These are phyloP conservation scores for Cercophora sp. DNA, from an alignment of 495 filamentous ascomycete genomes.

Conservation along the genomic window DNA sequence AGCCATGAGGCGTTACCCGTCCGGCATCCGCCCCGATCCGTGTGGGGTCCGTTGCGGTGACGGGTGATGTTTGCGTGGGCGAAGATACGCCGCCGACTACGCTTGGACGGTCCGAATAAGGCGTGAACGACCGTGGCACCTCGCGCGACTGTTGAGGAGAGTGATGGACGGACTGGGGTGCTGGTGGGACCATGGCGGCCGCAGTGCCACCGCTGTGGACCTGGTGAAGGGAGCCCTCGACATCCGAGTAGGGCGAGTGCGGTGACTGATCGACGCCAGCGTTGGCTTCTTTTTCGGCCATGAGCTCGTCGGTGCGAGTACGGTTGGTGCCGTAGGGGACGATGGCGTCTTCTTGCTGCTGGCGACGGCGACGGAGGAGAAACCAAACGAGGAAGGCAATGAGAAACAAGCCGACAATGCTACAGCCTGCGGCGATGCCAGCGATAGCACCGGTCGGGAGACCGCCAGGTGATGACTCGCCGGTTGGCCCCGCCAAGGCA, in stretches of 20 bases:
- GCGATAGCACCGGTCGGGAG: slow-evolving; percentile 34
- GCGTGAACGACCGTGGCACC: slow-evolving; percentile 26
- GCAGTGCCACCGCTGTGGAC: neutral
- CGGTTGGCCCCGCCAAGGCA: neutral
- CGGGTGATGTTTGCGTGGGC: slow-evolving; percentile 10
- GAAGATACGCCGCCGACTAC: slow-evolving; percentile 15
- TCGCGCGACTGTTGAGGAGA: no score
- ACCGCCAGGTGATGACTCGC: slow-evolving; percentile 9
- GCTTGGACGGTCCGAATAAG: slow-evolving; percentile 33
- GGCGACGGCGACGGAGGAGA: slow-evolving; percentile 30
- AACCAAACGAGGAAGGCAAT: slow-evolving; percentile 32
- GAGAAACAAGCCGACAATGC: slow-evolving; percentile 30
- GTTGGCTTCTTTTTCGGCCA: slow-evolving; percentile 39
- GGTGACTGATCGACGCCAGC: slow-evolving; percentile 30
- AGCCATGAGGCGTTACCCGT: slow-evolving; percentile 20
- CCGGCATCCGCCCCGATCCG: slow-evolving; percentile 20
- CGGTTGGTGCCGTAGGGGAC: slow-evolving; percentile 20
- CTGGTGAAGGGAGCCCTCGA: slow-evolving; percentile 18
- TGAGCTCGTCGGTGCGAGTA: slow-evolving; percentile 30
- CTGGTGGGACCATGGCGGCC: slow-evolving; percentile 4
- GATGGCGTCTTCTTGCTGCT: slow-evolving; percentile 9
- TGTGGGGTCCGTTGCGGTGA: slow-evolving; percentile 6
- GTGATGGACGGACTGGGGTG: neutral
- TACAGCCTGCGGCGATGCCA: slow-evolving; percentile 41
- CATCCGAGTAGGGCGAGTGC: slow-evolving; percentile 37